A percentile compares a stretch with the other conserved stretches of the same genome.
phyloP scores from a whole-genome alignment of 306 rosid species.

The Delonix regia region DNA sequence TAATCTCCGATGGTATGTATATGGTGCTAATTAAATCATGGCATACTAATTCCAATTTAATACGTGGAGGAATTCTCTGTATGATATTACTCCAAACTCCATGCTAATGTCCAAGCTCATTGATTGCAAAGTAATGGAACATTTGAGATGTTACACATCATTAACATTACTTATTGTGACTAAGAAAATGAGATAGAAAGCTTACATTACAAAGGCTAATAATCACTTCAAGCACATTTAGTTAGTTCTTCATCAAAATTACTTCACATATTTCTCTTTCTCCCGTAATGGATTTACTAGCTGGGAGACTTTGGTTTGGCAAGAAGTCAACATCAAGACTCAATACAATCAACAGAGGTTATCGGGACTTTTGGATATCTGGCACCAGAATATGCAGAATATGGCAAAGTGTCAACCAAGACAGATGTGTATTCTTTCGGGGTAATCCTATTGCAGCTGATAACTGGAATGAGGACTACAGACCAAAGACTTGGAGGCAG shows the following conservation, averaged over 20 bases:
- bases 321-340: slow-evolving; percentile 56
- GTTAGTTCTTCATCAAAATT: neutral
- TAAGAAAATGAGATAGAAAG: neutral
- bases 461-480: slow-evolving; percentile 72
- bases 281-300: slow-evolving; percentile 38
- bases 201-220: neutral
- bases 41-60: no score
- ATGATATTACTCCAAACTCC: no score
- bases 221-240: neutral
- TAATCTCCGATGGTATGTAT: neutral
- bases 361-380: slow-evolving; percentile 87
- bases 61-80: no score
- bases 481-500: slow-evolving; percentile 76
- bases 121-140: neutral
- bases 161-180: neutral
- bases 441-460: slow-evolving; percentile 76
- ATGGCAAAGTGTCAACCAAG: slow-evolving; percentile 81
- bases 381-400: slow-evolving; percentile 94
- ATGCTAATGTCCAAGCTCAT: no score
- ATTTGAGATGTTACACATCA: neutral
- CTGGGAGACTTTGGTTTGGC: slow-evolving; percentile 94
- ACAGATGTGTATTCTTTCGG: slow-evolving; percentile 92
- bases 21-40: no score
- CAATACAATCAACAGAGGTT: slow-evolving; percentile 60
- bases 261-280: slow-evolving; percentile 33